Percentiles rank a stretch among this genome's conserved stretches.
phyloP scores from a whole-genome alignment of 306 rosid species.

The Aeschynomene evenia region DNA sequence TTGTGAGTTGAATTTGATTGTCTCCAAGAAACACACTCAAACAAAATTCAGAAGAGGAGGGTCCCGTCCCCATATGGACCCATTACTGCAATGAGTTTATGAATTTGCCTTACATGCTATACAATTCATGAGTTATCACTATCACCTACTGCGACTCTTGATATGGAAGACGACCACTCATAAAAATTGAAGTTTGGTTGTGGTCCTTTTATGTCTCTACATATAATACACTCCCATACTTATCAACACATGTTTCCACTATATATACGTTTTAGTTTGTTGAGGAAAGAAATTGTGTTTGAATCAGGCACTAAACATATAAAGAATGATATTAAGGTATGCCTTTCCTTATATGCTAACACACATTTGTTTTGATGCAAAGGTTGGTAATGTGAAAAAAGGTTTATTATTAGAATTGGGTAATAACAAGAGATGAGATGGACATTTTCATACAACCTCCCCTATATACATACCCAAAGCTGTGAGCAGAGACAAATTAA shows the following conservation, averaged over 20 bases:
- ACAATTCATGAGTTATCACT: conserved; percentile 27
- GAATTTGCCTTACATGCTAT: background rate
- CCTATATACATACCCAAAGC: conserved; percentile 2
- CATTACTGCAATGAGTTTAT: background rate
- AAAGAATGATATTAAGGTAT: background rate
- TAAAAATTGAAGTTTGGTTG: background rate
- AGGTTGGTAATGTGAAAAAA: conserved; percentile 5
- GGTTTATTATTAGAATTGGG: conserved; percentile 14
- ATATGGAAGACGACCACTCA: conserved; percentile 39
- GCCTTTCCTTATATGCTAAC: conserved; percentile 9
- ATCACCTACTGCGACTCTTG: conserved; percentile 32
- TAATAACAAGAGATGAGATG: background rate
- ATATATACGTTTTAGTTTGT: conserved; percentile 4
- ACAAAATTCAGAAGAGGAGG: conserved; percentile 20
- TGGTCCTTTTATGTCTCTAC: conserved; percentile 34
- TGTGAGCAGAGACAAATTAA: conserved; percentile 28
- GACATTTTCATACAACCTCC: conserved; percentile 10
- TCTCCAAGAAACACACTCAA: background rate
- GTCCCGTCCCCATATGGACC: conserved; percentile 26
- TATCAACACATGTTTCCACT: background rate
- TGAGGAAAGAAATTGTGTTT: background rate
- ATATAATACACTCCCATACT: background rate
- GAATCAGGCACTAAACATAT: background rate
- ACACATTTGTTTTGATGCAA: background rate
- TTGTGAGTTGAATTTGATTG: background rate